Evolutionary conservation across 495 filamentous ascomycete genomes (phyloP), one percentile per base, ranked within the genome.

Genomic region (Xylaria bambusicola): DNA sequence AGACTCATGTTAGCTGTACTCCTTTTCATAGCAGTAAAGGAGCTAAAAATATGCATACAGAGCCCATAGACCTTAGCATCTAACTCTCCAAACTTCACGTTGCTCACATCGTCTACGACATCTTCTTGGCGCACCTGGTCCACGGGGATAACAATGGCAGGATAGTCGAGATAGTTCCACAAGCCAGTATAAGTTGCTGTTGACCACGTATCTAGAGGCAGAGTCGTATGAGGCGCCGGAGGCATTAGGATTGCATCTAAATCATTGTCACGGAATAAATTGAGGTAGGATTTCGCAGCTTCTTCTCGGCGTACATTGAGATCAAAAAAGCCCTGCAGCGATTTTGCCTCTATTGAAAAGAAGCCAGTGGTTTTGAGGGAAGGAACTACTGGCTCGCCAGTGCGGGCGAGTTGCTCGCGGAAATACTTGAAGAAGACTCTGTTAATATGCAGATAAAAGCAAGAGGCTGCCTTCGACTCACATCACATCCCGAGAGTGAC

Each of bases 191-290:
- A 89, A 36, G 78, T 78, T 83, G 33, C 38, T 18, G 29, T 55
- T 6, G 24, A 23, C 21, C 38, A 75, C 26, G 78, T 77, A 54
- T 82, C 76, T 51, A 85, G 77, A 29, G 71, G 76, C 17, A 36
- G 10, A 7, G 52, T 84, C 0, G 77, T 79, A 13, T 80, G 79
- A 1, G 80, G 75, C 12, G 38, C 52, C 31, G 31, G 18, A 3
- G 86, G 84, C 46, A 79, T 81, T 0, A 91, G 72, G 33, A 91
- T 82, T 3, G 84, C 85, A 73, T 90, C 87, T 0, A 87, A 77
- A 3, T 42, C 13, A 8, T 18, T 15, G 9, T 63, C 57, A 36
- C 52, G 50, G 49, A 17, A 63, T 74, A 2, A 84, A 82, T n/a
- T 76, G 79, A 68, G 72, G 75, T 5, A 38, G 36, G 36, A 83